These are phyloP conservation scores for Citrus cavaleriei DNA, from an alignment of 345 rosid genomes.

Conservation along the genomic window DNA sequence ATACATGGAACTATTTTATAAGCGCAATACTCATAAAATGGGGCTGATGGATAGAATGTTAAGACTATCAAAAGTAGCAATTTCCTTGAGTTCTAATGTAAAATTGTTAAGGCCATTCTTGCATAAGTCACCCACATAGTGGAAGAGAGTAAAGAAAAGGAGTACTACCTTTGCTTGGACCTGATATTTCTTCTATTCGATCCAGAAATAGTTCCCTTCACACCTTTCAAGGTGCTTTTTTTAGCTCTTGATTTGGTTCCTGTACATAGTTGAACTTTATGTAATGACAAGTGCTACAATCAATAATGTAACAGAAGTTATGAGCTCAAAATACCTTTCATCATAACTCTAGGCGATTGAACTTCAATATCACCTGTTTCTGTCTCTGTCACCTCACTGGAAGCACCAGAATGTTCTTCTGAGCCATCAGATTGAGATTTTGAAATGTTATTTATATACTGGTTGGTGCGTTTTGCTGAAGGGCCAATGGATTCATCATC, in stretches of 20 bases:
- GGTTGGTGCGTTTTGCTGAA: constrained; percentile 27
- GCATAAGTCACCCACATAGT: background rate
- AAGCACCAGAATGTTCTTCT: constrained; percentile 35
- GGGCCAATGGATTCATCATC: constrained; percentile 57
- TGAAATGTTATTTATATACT: constrained; percentile 12
- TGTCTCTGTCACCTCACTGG: constrained; percentile 39
- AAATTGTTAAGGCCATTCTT: background rate
- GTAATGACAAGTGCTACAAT: background rate
- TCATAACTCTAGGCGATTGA: constrained; percentile 23
- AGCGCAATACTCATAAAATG: background rate
- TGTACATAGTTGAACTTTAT: constrained; percentile 16
- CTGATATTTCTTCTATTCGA: constrained; percentile 24
- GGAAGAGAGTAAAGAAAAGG: background rate
- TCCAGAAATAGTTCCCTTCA: constrained; percentile 10
- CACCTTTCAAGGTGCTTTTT: constrained; percentile 25
- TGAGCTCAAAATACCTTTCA: constrained; percentile 30
- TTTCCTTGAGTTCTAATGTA: background rate
- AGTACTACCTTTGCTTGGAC: constrained; percentile 30
- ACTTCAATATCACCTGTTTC: constrained; percentile 36
- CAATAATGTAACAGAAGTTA: background rate
- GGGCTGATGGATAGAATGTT: background rate
- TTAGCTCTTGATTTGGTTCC: constrained; percentile 28
- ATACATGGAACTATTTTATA: background rate
- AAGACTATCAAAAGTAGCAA: background rate
- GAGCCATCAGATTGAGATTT: constrained; percentile 11